A percentile compares a stretch with the other conserved stretches of the same genome.
These are phyloP conservation scores for Yamadazyma diospyri DNA, from an alignment of 1,139 yeast genomes.

Conservation along the genomic window DNA sequence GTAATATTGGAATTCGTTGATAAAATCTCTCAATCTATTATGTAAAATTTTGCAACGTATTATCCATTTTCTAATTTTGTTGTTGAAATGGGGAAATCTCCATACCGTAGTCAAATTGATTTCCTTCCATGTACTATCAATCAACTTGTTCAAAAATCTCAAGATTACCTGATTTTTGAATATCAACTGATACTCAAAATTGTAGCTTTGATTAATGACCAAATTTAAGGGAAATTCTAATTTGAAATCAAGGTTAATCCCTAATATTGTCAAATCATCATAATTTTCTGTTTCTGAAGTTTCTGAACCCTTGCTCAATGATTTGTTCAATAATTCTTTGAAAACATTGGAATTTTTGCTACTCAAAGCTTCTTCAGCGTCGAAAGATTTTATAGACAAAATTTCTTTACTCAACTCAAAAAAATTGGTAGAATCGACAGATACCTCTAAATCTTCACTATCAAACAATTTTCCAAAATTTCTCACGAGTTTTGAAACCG, in stretches of 20 bases:
- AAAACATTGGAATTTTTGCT: slow-evolving; percentile 32
- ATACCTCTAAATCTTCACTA: slow-evolving; percentile 21
- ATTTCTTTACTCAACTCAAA: slow-evolving; percentile 63
- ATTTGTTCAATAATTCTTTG: slow-evolving; percentile 34
- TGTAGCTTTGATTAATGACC: slow-evolving; percentile 64
- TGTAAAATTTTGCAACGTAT: slow-evolving; percentile 55
- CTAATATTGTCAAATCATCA: slow-evolving; percentile 32
- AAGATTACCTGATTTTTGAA: slow-evolving; percentile 69
- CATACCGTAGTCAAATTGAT: slow-evolving; percentile 65
- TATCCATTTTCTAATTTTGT: slow-evolving; percentile 53
- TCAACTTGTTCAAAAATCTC: slow-evolving; percentile 56
- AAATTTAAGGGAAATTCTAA: slow-evolving; percentile 87
- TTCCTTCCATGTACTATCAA: slow-evolving; percentile 73
- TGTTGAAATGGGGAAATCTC: slow-evolving; percentile 47
- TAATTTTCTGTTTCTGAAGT: slow-evolving; percentile 45
- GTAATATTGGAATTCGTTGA: slow-evolving; percentile 55
- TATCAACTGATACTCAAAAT: slow-evolving; percentile 75
- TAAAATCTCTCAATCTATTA: slow-evolving; percentile 58
- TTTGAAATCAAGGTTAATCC: slow-evolving; percentile 59
- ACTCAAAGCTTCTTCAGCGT: slow-evolving; percentile 50
- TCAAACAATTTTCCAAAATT: slow-evolving; percentile 15
- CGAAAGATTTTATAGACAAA: slow-evolving; percentile 60
- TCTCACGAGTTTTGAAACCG: slow-evolving; percentile 25
- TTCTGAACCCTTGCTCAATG: slow-evolving; percentile 21
- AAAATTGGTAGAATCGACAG: slow-evolving; percentile 36